Base-by-base conservation (phyloP, 257 asterid species). In the Gentiana straminea region DNA sequence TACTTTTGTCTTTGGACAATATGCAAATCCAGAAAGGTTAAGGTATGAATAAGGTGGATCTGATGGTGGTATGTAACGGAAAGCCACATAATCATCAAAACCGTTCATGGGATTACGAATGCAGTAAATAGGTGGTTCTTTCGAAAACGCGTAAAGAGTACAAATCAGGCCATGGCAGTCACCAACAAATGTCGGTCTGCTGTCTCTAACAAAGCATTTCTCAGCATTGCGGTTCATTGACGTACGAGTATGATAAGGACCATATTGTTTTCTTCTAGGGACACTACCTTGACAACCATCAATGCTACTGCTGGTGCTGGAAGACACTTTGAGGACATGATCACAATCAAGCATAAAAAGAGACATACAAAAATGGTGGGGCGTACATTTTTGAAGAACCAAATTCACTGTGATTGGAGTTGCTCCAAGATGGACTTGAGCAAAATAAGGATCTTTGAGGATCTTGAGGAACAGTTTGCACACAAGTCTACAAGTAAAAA, bases 151-250 rank as follows among this genome's bases (percentile, higher is more conserved):
- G 59, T 64, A 75, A 41, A 5, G 9, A 24, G 75, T 58, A 62
- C 87, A 80, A 4, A 80, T 73, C 32, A 80, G 73, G 13, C 87
- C 87, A 15, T 77, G 71, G 58, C 84, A 80, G 2, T 83, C 75
- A 57, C 84, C 87, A 51, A 80, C 54, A 35, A 80, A 61, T 46
- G 63, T 37, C 8, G 67, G 61, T 54, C 44, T 53, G 37, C 55
- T 53, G 55, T 71, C 55, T 10, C 8, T 41, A 7, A 38, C 65
- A 11, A 67, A 70, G 60, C 66, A 60, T 65, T 70, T 64, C 13
- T 70, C 79, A 36, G 76, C 68, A 58, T 55, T 71, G 48, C n/a
- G 24, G 62, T 55, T 57, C 4, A 61, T 61, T 33, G 58, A 56
- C 1, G 34, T 7, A 58, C 51, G 68, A 24, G 49, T 59, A 41